Evolutionary conservation across 2,329 filamentous ascomycete species (phyloP).

Genomic region (Aspergillus fumigatiaffinis): DNA sequence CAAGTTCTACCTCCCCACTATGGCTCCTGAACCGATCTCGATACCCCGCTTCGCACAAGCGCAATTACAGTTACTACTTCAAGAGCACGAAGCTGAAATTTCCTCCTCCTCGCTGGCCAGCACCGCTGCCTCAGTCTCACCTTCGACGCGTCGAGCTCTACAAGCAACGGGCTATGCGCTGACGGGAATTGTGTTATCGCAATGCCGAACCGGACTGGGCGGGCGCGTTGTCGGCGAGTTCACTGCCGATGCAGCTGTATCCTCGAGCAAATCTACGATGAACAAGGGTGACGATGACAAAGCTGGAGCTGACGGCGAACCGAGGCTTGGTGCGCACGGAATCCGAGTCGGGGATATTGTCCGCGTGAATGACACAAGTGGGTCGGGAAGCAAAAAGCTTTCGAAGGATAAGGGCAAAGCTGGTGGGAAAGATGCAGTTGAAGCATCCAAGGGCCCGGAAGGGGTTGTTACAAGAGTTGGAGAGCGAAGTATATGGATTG

Average conservation of each 20-base stretch:
- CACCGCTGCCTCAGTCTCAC: slow-evolving; percentile 38
- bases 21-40: slow-evolving; percentile 21
- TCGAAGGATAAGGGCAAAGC: slow-evolving; percentile 33
- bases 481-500: slow-evolving; percentile 42
- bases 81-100: slow-evolving; percentile 44
- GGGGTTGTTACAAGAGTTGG: slow-evolving; percentile 46
- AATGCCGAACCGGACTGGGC: slow-evolving; percentile 81
- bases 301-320: slow-evolving; percentile 34
- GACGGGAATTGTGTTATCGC: slow-evolving; percentile 59
- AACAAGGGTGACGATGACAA: slow-evolving; percentile 29
- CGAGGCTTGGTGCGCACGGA: slow-evolving; percentile 43
- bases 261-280: slow-evolving; percentile 29
- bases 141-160: slow-evolving; percentile 40
- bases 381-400: slow-evolving; percentile 18
- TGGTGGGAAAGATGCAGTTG: slow-evolving; percentile 24
- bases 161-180: slow-evolving; percentile 40
- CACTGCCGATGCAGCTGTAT: slow-evolving; percentile 63
- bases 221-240: slow-evolving; percentile 89
- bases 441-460: slow-evolving; percentile 33
- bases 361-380: slow-evolving; percentile 37
- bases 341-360: slow-evolving; percentile 48
- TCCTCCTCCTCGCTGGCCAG: slow-evolving; percentile 40
- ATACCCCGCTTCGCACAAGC: slow-evolving; percentile 41
- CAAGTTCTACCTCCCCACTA: not conserved
- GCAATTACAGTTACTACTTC: slow-evolving; percentile 39